These are phyloP conservation scores for Paraphaeosphaeria minitans DNA, from an alignment of 2,329 filamentous ascomycete species.

Conservation along the genomic window DNA sequence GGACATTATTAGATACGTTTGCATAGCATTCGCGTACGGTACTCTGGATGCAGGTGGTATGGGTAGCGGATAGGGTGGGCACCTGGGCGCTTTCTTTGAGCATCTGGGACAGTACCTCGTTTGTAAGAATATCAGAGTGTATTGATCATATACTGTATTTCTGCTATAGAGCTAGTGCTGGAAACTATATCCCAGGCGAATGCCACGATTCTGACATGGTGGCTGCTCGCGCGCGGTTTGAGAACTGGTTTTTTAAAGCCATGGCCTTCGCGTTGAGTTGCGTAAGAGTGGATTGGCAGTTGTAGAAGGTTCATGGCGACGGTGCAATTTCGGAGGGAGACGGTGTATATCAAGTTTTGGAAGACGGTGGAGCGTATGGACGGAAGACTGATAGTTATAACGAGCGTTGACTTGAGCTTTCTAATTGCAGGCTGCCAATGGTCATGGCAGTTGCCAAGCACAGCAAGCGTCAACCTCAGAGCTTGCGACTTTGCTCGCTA, in stretches of 20 bases:
- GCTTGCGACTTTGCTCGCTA: constrained; percentile 12
- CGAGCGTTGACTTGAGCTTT: not conserved
- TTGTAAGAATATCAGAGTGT: too few relatives aligned
- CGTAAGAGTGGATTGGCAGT: not conserved
- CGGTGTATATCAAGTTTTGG: not conserved
- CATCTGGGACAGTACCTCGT: too few relatives aligned
- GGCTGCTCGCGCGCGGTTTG: not conserved
- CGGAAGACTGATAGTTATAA: not conserved
- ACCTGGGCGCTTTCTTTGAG: too few relatives aligned
- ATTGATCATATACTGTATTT: too few relatives aligned
- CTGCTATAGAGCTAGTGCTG: too few relatives aligned
- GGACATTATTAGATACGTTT: not conserved
- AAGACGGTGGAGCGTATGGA: not conserved
- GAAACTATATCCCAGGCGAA: too few relatives aligned
- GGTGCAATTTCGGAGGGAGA: not conserved
- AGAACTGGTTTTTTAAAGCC: not conserved
- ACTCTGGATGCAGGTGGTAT: not conserved
- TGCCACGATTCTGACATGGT: too few relatives aligned
- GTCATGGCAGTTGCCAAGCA: not conserved
- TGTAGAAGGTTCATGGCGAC: too few relatives aligned
- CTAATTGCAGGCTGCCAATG: not conserved
- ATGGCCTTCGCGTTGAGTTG: not conserved
- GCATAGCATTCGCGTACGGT: not conserved
- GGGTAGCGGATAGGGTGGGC: too few relatives aligned
- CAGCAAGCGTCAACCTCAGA: not conserved